phyloP scores from a whole-genome alignment of 768 basidiomycete genomes.

The Collybiopsis confluens region DNA sequence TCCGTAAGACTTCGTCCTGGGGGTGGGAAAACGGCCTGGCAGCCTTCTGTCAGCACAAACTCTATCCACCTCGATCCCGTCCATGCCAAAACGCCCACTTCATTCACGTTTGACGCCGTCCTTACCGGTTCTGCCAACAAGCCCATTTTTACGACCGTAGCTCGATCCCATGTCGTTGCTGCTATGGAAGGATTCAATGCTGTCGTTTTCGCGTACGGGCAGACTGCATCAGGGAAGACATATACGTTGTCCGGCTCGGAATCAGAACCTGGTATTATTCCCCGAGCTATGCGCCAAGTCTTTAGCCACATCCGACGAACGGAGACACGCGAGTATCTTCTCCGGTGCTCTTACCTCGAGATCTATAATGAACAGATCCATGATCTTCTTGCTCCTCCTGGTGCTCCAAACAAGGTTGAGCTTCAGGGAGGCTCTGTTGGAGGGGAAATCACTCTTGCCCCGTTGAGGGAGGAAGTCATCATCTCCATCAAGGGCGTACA shows the following conservation, averaged over 20 bases:
- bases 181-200: constrained; percentile 98
- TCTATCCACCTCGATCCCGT: constrained; percentile 60
- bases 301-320: constrained; percentile 80
- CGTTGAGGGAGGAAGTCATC: constrained; percentile 90
- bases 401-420: constrained; percentile 56
- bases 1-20: constrained; percentile 51
- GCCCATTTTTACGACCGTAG: constrained; percentile 71
- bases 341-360: constrained; percentile 94
- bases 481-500: constrained; percentile 82
- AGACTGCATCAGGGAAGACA: constrained; percentile 71
- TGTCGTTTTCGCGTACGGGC: constrained; percentile 91
- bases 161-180: constrained; percentile 75
- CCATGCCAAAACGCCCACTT: constrained; percentile 39
- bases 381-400: constrained; percentile 78
- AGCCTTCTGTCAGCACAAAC: constrained; percentile 34
- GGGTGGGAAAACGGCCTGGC: constrained; percentile 52
- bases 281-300: constrained; percentile 87
- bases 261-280: constrained; percentile 90
- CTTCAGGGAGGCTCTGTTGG: constrained; percentile 63
- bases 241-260: constrained; percentile 68
- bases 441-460: constrained; percentile 59
- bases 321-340: constrained; percentile 82
- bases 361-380: constrained; percentile 93
- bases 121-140: constrained; percentile 79
- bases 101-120: constrained; percentile 70